phyloP scores from a whole-genome alignment of 1,139 yeast genomes.

The Pichia inconspicua region DNA sequence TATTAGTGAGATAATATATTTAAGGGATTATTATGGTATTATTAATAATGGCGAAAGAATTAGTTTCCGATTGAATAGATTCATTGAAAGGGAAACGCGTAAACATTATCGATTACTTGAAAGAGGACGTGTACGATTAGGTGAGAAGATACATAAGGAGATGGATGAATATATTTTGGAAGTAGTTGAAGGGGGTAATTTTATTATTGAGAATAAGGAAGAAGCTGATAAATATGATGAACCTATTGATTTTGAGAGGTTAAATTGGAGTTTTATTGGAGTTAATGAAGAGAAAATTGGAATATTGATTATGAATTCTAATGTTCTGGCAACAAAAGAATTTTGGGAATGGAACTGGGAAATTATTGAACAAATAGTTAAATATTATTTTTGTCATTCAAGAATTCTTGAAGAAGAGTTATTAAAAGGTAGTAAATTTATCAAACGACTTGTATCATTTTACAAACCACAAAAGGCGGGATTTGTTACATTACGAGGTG shows the following conservation, averaged over 20 bases:
- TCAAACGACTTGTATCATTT: conserved; percentile 77
- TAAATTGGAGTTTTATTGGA: not conserved
- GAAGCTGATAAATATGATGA: not conserved
- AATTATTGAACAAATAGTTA: conserved; percentile 55
- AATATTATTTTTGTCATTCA: conserved; percentile 72
- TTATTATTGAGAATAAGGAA: not conserved
- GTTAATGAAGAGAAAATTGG: not conserved
- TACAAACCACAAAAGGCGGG: conserved; percentile 75
- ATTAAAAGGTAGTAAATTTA: conserved; percentile 71
- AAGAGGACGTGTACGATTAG: too few species aligned
- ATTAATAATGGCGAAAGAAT: conserved; percentile 10
- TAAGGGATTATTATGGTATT: conserved; percentile 29
- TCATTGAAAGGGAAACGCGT: conserved; percentile 22
- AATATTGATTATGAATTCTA: conserved; percentile 46
- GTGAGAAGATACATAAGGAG: too few species aligned
- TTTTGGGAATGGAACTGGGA: conserved; percentile 88
- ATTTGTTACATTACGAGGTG: conserved; percentile 34
- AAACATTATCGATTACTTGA: conserved; percentile 16
- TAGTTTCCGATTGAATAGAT: conserved; percentile 20
- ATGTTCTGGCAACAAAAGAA: conserved; percentile 69
- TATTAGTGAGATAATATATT: conserved; percentile 51
- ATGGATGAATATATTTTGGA: not conserved
- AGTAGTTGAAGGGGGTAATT: too few species aligned
- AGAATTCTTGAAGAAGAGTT: conserved; percentile 77
- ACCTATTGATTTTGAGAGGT: not conserved